Evolutionary conservation across 2,329 filamentous ascomycete genomes (phyloP).

Genomic region (Penicillium psychrosexuale): DNA sequence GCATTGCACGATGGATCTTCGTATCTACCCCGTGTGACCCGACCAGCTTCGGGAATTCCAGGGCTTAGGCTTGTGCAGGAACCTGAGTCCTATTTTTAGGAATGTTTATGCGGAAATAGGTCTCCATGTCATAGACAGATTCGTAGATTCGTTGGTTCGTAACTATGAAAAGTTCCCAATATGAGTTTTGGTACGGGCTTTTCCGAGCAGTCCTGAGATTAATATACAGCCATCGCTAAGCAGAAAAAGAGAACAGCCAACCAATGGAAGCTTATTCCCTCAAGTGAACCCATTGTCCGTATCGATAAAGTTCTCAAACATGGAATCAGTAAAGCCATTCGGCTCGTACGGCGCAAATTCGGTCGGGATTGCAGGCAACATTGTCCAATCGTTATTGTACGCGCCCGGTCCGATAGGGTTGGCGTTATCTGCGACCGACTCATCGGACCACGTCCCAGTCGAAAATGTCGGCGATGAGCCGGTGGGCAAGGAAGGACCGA

Average conservation of each 20-base stretch:
- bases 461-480: conserved; percentile 13
- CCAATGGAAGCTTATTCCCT: neutral
- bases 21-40: neutral
- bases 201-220: neutral
- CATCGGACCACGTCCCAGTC: conserved; percentile 13
- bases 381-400: neutral
- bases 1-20: neutral
- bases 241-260: neutral
- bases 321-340: neutral
- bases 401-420: neutral
- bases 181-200: neutral
- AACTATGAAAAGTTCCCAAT: neutral
- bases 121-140: neutral
- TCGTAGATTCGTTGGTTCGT: neutral
- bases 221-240: conserved; percentile 5
- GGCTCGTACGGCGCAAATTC: neutral
- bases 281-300: conserved; percentile 1
- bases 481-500: neutral
- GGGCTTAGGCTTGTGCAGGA: neutral
- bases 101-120: neutral
- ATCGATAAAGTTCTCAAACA: conserved; percentile 10
- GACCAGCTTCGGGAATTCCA: neutral
- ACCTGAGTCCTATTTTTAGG: neutral
- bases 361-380: neutral
- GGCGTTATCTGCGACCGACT: conserved; percentile 5